Percentiles rank a stretch among this genome's conserved stretches.
These are phyloP conservation scores for Tremella mesenterica DNA, from an alignment of 768 basidiomycete species.

Conservation along the genomic window DNA sequence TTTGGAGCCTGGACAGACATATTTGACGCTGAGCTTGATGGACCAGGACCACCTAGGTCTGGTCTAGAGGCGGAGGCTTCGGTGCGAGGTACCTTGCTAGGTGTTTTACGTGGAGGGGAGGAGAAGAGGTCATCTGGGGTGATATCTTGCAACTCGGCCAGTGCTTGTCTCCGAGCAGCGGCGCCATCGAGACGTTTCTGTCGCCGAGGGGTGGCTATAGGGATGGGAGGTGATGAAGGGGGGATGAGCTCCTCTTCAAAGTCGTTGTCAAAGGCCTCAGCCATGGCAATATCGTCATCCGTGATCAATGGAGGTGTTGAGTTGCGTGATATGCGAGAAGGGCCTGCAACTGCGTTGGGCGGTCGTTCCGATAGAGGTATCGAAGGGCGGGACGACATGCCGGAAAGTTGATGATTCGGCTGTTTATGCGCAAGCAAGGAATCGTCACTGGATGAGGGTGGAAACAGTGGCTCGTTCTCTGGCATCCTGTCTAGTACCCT, in stretches of 20 bases:
- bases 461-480: neutral
- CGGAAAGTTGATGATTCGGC: neutral
- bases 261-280: slow-evolving; percentile 9
- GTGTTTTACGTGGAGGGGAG: slow-evolving; percentile 4
- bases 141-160: slow-evolving; percentile 20
- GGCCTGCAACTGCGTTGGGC: neutral
- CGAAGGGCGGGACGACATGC: slow-evolving; percentile 3
- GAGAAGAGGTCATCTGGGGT: slow-evolving; percentile 17
- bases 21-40: slow-evolving; percentile 9
- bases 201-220: slow-evolving; percentile 10
- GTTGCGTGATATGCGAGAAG: too few species aligned
- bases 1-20: neutral
- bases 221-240: slow-evolving; percentile 19
- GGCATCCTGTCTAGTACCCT: neutral
- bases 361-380: neutral
- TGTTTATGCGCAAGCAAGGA: neutral
- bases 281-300: slow-evolving; percentile 19
- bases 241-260: slow-evolving; percentile 16
- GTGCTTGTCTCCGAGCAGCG: neutral
- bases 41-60: slow-evolving; percentile 9
- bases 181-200: neutral
- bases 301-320: slow-evolving; percentile 9
- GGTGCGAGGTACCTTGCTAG: slow-evolving; percentile 4
- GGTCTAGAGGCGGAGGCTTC: slow-evolving; percentile 6
- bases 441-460: neutral